Conservation (phyloP, 768 basidiomycete genomes). For the Russula abietina region DNA sequence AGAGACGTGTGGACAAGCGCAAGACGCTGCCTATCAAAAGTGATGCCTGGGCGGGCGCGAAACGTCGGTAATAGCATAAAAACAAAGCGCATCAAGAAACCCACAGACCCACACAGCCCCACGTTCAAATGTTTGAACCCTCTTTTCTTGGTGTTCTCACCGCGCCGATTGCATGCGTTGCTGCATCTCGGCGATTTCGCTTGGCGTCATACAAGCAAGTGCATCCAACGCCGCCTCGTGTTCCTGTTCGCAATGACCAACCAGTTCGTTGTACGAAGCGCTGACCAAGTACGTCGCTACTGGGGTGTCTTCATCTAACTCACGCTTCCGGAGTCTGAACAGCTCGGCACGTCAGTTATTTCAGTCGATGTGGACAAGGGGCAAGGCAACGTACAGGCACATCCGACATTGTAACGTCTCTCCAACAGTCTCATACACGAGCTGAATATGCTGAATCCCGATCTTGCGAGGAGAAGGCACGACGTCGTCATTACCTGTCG, state of each 20-base stretch:
- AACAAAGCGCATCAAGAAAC: background rate
- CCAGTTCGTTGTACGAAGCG: slow-evolving; percentile 8
- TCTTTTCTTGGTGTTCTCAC: background rate
- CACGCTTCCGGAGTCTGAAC: slow-evolving; percentile 12
- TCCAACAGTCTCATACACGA: slow-evolving; percentile 13
- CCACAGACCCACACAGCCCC: background rate
- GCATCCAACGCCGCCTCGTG: slow-evolving; percentile 19
- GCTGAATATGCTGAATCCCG: slow-evolving; percentile 20
- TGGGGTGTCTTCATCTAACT: slow-evolving; percentile 6
- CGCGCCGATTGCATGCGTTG: slow-evolving; percentile 9
- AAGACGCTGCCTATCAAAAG: background rate
- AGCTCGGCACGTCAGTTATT: background rate
- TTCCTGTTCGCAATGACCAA: slow-evolving; percentile 18
- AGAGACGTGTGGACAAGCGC: background rate
- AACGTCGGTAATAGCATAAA: background rate
- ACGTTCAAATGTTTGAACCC: background rate
- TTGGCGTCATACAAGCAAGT: slow-evolving; percentile 10
- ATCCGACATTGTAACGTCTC: slow-evolving; percentile 19
- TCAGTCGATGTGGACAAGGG: background rate
- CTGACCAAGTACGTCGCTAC: slow-evolving; percentile 1
- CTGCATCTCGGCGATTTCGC: slow-evolving; percentile 18
- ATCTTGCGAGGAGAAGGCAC: slow-evolving; percentile 6
- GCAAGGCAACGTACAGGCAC: slow-evolving; percentile 14
- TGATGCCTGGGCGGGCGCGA: background rate
- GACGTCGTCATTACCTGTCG: background rate